Evolutionary conservation across 768 basidiomycete genomes (phyloP), one percentile per base, ranked within the genome.

Genomic region (Termitomyces sp.): DNA sequence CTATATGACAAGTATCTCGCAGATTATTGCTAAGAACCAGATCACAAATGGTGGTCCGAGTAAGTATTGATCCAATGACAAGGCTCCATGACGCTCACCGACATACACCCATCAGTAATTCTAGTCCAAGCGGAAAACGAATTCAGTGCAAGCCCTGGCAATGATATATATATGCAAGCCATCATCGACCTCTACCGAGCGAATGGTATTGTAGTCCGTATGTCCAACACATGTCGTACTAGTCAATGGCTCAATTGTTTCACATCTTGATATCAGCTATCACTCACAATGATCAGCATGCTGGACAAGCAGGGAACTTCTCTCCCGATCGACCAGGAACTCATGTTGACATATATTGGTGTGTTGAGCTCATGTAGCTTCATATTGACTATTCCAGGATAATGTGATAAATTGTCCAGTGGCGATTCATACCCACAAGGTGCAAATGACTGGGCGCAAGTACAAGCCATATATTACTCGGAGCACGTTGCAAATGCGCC

Each of bases 21-120:
- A 75, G 52, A 71, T 84, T 35, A 74, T 84, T 33, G 77, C 81
- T 2, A 70, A 66, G 56, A 80, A 85, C 62, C 82, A 86, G 65
- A 79, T 86, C 59, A 78, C 80, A 13, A 77, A 81, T 22, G 85
- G 82, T 10, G 85, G 85, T 5, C 83, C 84, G 22, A 78, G 84
- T 74, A 72, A 54, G 70, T 66, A 38, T 60, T 56, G 47, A 58
- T 56, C 43, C 54, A 36, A 10, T 36, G 5, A 20, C 14, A 49
- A 30, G 53, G 20, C 24, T 36, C 45, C 24, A 40, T 16, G 40
- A 53, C 11, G 24, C 5, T 38, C 22, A 54, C 28, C 18, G 9
- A 52, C 18, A 22, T 55, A 16, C 9, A 5, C 44, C 44, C 14
- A 22, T 26, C 59, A 79, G 79, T 81, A 58, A 79, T 76, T 40